Conservation (phyloP, 768 basidiomycete genomes). For the Basidioascus undulatus region DNA sequence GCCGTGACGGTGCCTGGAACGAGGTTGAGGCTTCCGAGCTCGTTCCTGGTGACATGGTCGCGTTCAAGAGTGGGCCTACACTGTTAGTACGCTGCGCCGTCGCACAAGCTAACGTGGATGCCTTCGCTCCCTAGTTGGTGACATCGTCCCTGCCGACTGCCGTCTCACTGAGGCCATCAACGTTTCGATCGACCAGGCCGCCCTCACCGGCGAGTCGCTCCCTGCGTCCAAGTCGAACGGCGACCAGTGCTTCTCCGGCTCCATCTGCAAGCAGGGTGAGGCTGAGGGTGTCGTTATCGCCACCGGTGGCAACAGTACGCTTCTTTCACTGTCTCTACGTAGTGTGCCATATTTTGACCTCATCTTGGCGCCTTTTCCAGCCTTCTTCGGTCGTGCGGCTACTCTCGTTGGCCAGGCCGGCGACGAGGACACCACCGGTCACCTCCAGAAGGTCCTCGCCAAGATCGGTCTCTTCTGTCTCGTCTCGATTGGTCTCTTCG, state of each 20-base stretch:
- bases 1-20: slow-evolving; percentile 56
- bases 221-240: slow-evolving; percentile 76
- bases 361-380: no score
- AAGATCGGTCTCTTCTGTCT: slow-evolving; percentile 96
- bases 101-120: no score
- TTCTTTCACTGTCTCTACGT: no score
- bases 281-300: slow-evolving; percentile 97
- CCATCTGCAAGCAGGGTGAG: slow-evolving; percentile 96
- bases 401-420: slow-evolving; percentile 87
- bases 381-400: slow-evolving; percentile 96
- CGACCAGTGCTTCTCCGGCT: slow-evolving; percentile 97
- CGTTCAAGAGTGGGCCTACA: no score
- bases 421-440: slow-evolving; percentile 95
- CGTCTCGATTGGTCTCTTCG: slow-evolving; percentile 86
- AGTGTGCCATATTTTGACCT: no score
- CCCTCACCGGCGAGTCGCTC: slow-evolving; percentile 88
- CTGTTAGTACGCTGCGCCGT: no score
- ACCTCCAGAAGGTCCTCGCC: slow-evolving; percentile 94
- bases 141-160: slow-evolving; percentile 92
- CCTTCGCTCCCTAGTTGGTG: no score
- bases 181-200: slow-evolving; percentile 94
- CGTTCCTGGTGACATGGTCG: slow-evolving; percentile 84
- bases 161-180: slow-evolving; percentile 91
- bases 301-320: slow-evolving; percentile 72
- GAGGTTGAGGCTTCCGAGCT: slow-evolving; percentile 78